Percentiles rank a stretch among this genome's conserved stretches.
Conservation (phyloP, 176 grass and related monocot genomes). For the Eremochloa ophiuroides region DNA sequence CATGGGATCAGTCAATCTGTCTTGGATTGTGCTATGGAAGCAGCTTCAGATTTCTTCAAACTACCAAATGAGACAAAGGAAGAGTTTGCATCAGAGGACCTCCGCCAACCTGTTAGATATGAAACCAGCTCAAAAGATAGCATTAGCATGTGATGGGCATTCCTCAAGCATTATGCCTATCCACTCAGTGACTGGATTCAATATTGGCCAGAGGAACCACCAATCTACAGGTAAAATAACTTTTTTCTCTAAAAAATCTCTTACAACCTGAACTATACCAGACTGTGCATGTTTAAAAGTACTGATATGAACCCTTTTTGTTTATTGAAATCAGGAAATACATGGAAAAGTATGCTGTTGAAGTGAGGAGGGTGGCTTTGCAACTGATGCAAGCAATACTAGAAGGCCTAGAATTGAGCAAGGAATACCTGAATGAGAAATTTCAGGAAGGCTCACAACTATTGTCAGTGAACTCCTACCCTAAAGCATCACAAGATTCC, state of each 20-base stretch:
- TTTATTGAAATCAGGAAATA: conserved; percentile 40
- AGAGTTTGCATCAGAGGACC: conserved; percentile 49
- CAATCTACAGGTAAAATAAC: conserved; percentile 44
- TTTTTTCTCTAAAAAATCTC: background rate
- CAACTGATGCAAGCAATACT: conserved; percentile 53
- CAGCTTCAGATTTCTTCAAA: conserved; percentile 66
- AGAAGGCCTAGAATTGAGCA: conserved; percentile 49
- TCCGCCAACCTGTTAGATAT: conserved; percentile 55
- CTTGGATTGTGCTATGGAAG: conserved; percentile 51
- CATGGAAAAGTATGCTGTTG: conserved; percentile 49
- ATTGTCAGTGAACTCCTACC: conserved; percentile 59
- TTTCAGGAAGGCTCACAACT: conserved; percentile 67
- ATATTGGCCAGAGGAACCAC: conserved; percentile 53
- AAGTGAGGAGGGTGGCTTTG: conserved; percentile 47
- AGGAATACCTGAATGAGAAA: conserved; percentile 36
- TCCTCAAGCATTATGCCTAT: conserved; percentile 77
- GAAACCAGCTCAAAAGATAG: conserved; percentile 43
- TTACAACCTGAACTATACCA: no score
- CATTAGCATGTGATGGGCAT: conserved; percentile 37
- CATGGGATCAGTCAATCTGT: conserved; percentile 67
- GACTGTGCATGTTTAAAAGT: no score
- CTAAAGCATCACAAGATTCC: conserved; percentile 22
- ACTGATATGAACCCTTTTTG: no score
- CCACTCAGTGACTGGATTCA: conserved; percentile 50
- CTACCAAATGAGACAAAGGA: conserved; percentile 46